phyloP scores from a whole-genome alignment of 495 filamentous ascomycete genomes.

The Podospora sp. region DNA sequence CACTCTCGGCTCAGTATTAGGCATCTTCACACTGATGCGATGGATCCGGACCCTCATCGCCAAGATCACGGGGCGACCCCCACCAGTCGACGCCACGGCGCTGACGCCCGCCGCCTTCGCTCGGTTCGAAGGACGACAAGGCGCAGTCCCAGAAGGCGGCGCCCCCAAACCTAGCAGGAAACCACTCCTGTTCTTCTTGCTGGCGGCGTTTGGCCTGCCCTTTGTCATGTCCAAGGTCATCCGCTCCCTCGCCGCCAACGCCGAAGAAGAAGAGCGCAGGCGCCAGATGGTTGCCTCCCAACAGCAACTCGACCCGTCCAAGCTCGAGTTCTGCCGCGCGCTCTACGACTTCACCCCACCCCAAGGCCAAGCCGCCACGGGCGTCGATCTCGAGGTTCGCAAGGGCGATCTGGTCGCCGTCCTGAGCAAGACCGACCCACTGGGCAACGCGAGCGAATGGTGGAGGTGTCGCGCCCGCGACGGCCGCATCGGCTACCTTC shows the following conservation, averaged over 20 bases:
- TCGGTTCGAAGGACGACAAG: conserved; percentile 70
- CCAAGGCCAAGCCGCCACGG: conserved; percentile 58
- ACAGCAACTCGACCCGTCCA: conserved; percentile 72
- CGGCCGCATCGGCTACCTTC: conserved; percentile 87
- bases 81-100: conserved; percentile 79
- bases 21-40: conserved; percentile 93
- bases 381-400: conserved; percentile 86
- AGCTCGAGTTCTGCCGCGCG: conserved; percentile 92
- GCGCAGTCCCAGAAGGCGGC: conserved; percentile 38
- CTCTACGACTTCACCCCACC: conserved; percentile 90
- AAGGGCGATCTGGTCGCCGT: conserved; percentile 97
- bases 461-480: conserved; percentile 96
- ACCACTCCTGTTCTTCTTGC: conserved; percentile 91
- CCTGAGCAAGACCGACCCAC: conserved; percentile 86
- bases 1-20: conserved; percentile 92
- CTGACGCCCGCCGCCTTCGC: conserved; percentile 90
- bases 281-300: conserved; percentile 50
- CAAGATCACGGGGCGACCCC: conserved; percentile 91
- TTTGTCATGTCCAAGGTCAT: conserved; percentile 97
- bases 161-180: conserved; percentile 81
- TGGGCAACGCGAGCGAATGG: conserved; percentile 92
- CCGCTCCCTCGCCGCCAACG: conserved; percentile 74
- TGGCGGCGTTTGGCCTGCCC: conserved; percentile 91
- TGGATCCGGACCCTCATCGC: conserved; percentile 90
- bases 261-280: conserved; percentile 74